Conservation (phyloP, 2,329 filamentous ascomycete species). For the Drechslerella coelobrocha region DNA sequence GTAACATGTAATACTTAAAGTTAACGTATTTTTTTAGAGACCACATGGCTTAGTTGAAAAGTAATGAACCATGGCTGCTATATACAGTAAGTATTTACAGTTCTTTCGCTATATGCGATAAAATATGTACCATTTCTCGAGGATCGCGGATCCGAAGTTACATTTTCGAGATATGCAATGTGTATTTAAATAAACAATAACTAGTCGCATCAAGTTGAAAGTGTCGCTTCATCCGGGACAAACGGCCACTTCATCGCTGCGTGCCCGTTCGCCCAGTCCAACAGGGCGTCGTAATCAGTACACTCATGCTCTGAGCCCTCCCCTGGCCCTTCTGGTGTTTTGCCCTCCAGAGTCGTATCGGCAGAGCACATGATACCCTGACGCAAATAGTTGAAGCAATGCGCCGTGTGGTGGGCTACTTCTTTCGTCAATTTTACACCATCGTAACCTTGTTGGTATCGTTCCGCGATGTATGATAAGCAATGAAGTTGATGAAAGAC, state of each 20-base stretch:
- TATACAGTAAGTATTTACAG: no score
- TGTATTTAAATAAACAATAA: no score
- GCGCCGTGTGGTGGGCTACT: constrained; percentile 57
- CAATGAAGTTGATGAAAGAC: constrained; percentile 60
- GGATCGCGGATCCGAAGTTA: no score
- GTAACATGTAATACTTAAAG: no score
- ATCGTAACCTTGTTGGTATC: constrained; percentile 57
- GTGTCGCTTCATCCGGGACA: constrained; percentile 34
- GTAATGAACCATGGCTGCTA: no score
- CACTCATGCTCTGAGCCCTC: constrained; percentile 58
- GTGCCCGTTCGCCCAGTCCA: constrained; percentile 58
- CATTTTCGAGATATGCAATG: no score
- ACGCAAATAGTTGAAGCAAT: constrained; percentile 60
- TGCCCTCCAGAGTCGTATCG: constrained; percentile 58
- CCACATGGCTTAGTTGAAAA: no score
- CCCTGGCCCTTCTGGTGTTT: constrained; percentile 58
- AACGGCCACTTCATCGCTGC: constrained; percentile 56
- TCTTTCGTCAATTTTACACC: constrained; percentile 57
- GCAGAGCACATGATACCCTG: constrained; percentile 59
- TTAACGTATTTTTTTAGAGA: no score
- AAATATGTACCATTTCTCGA: no score
- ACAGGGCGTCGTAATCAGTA: constrained; percentile 57
- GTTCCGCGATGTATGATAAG: constrained; percentile 57
- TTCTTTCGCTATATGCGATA: no score
- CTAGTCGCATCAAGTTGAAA: no score